phyloP scores from a whole-genome alignment of 2,329 filamentous ascomycete genomes.

The Diaporthe ilicicola region DNA sequence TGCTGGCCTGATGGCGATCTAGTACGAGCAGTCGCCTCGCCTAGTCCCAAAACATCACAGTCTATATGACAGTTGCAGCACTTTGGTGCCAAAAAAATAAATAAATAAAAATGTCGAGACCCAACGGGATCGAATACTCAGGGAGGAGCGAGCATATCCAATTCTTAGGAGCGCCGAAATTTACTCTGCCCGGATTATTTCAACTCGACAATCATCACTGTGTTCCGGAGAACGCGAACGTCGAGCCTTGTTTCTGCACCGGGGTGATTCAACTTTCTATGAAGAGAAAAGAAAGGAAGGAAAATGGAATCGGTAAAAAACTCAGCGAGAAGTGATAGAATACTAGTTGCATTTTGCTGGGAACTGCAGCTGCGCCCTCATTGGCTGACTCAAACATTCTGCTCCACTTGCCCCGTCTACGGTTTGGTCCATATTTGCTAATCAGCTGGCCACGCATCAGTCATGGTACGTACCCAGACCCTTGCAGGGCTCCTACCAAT shows the following conservation, averaged over 20 bases:
- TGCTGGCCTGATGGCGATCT: background rate
- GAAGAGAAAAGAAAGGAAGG: constrained; percentile 47
- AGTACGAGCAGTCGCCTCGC: background rate
- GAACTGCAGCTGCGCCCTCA: background rate
- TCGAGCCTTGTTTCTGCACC: constrained; percentile 64
- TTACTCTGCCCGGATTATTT: constrained; percentile 63
- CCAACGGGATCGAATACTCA: constrained; percentile 71
- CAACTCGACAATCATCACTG: constrained; percentile 59
- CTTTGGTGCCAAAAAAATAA: constrained; percentile 42
- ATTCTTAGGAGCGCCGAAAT: constrained; percentile 71
- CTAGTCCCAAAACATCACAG: background rate
- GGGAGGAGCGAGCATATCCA: constrained; percentile 59
- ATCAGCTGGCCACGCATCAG: background rate
- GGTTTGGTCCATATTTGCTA: background rate
- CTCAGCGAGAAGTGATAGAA: constrained; percentile 24
- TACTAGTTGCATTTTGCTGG: constrained; percentile 10
- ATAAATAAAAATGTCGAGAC: constrained; percentile 62
- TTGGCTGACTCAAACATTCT: background rate
- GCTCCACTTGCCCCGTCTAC: background rate
- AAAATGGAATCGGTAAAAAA: constrained; percentile 33
- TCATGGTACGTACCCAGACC: constrained; percentile 22
- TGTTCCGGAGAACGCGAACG: constrained; percentile 47
- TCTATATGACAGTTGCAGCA: constrained; percentile 15
- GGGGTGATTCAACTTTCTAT: constrained; percentile 66
- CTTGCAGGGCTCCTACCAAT: background rate